These are phyloP conservation scores for Colletotrichum euphorbiae DNA, from an alignment of 2,329 filamentous ascomycete genomes.

Conservation along the genomic window DNA sequence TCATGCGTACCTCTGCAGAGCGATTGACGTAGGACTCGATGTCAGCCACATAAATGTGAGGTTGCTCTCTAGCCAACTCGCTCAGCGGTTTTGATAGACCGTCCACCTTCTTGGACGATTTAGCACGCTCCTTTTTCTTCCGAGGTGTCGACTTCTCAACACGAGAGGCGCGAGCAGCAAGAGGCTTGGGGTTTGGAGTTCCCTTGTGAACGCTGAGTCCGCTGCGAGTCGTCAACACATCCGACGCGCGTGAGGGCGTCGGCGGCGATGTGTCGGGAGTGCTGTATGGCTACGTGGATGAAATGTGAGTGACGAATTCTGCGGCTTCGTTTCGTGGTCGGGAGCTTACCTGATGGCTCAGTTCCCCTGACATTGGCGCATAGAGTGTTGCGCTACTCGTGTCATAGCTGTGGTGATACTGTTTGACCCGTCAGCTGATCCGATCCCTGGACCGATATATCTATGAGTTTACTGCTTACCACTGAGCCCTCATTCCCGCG, in stretches of 20 bases:
- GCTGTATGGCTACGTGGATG: constrained; percentile 54
- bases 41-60: constrained; percentile 74
- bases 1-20: constrained; percentile 70
- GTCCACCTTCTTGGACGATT: constrained; percentile 58
- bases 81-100: constrained; percentile 77
- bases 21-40: constrained; percentile 86
- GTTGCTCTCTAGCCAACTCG: constrained; percentile 73
- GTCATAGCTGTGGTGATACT: constrained; percentile 32
- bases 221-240: constrained; percentile 53
- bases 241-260: constrained; percentile 53
- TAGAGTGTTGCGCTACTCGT: constrained; percentile 31
- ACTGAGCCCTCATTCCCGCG: constrained; percentile 36
- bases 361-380: constrained; percentile 34
- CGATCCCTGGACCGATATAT: background rate
- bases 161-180: constrained; percentile 47
- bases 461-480: constrained; percentile 11
- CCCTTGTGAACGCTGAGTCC: constrained; percentile 48
- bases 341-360: constrained; percentile 36
- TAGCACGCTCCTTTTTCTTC: constrained; percentile 55
- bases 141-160: constrained; percentile 51
- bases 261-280: constrained; percentile 66
- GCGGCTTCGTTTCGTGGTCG: background rate
- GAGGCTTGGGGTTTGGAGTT: constrained; percentile 42
- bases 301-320: constrained; percentile 13
- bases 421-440: background rate